Conservation (phyloP, 179 eudicot genomes). For the Beta corolliflora region DNA sequence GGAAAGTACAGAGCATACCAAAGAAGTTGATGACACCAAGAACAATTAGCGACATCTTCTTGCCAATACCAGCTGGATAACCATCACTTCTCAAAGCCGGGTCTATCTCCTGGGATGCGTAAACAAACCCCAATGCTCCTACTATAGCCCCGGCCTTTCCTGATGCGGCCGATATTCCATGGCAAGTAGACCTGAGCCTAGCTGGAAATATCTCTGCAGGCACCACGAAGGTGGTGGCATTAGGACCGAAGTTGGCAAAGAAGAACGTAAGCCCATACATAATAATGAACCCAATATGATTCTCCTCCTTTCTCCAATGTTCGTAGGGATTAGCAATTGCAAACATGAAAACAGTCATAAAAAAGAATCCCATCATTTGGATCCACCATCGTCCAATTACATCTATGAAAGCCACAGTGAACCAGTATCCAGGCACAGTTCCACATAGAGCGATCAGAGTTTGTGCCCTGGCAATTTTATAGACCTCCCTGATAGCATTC, state of each 20-base stretch:
- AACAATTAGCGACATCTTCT: constrained; percentile 33
- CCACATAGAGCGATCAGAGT: constrained; percentile 42
- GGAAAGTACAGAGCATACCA: constrained; percentile 38
- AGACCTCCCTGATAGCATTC: constrained; percentile 39
- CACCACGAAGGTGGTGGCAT: constrained; percentile 45
- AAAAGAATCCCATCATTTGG: constrained; percentile 42
- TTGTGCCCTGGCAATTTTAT: constrained; percentile 34
- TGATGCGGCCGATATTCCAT: constrained; percentile 43
- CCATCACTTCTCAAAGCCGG: constrained; percentile 14
- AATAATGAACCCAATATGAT: constrained; percentile 31
- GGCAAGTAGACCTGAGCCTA: constrained; percentile 45
- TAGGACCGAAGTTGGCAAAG: constrained; percentile 51
- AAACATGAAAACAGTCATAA: constrained; percentile 49
- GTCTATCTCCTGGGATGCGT: constrained; percentile 25
- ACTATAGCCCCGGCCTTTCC: constrained; percentile 51
- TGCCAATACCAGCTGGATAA: constrained; percentile 40
- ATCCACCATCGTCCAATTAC: constrained; percentile 35
- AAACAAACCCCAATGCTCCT: constrained; percentile 44
- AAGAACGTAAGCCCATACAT: constrained; percentile 46
- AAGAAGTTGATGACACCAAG: constrained; percentile 28
- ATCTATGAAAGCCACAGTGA: constrained; percentile 41
- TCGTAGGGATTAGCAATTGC: constrained; percentile 36
- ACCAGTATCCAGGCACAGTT: constrained; percentile 49
- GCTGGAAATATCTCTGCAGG: constrained; percentile 52
- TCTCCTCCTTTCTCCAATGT: constrained; percentile 24